Base-by-base conservation (phyloP, 768 basidiomycete species). In the Lactarius hatsudake region DNA sequence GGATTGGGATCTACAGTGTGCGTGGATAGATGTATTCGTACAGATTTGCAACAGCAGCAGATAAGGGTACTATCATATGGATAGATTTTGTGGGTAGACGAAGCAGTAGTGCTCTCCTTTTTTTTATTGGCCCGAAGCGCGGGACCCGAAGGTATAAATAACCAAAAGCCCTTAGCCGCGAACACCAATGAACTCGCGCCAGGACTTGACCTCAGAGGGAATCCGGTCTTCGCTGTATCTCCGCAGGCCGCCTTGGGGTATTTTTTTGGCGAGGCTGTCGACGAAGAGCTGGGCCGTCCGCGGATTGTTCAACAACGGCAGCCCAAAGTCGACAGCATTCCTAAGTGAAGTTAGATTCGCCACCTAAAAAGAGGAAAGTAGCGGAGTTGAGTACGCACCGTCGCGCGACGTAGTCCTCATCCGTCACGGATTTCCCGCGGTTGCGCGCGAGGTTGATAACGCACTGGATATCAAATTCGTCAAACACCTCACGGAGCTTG, bases 401-500 rank as follows among this genome's bases (percentile, higher is more conserved):
- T 75, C 97, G 86, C 63, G 97, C 96, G 57, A 98, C 96, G 73
- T 99, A 99, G 73, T 98, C 95, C 75, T 98, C 93, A 75, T 98
- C 97, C 15, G 87, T 81, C 15, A 88, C 86, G 72, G 87, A 86
- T 51, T 79, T 80, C 40, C 89, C 96, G 7, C 94, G 88, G 63
- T 85, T 79, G 73, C 88, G 86, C 13, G 96, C 89, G 61, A 99
- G 83, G 79, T 98, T 98, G 78, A 98, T 87, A 53, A 99, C 97
- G 57, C 87, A 89, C 74, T 94, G 90, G 72, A 99, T 96, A 71
- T 98, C 93, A 76, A 90, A 90, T 77, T 96, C 91, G 76, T 94
- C 92, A 69, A 93, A 96, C 15, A 96, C 96, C 75, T 94, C 90
- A 42, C 93, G 89, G 18, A 98, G 82, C 77, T 93, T 94, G 58